Evolutionary conservation across 192 early-diverging fungal genomes (phyloP).

Genomic region (Umbelopsis sp.): DNA sequence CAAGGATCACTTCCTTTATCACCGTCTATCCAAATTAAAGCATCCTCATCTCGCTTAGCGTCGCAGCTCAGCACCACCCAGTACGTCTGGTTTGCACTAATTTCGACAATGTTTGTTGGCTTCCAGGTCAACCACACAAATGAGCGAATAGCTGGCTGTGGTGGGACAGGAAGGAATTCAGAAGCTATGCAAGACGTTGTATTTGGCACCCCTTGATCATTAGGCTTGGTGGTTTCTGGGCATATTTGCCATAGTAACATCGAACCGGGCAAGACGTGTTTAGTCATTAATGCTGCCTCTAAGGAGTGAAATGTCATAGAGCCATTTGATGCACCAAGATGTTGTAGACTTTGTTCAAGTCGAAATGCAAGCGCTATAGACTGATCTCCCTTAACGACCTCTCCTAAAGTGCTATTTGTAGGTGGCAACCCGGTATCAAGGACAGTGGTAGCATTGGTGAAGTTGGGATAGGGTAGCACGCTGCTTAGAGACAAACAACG

Average conservation of each 20-base stretch:
- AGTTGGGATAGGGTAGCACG: too few relatives aligned
- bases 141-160: neutral
- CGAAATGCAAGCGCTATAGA: slow-evolving; percentile 5
- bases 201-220: neutral
- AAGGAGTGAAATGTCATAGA: neutral
- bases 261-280: neutral
- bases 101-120: neutral
- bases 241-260: slow-evolving; percentile 9
- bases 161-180: neutral
- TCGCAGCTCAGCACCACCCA: slow-evolving; percentile 3
- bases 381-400: neutral
- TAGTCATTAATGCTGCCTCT: neutral
- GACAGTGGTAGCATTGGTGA: neutral
- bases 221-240: neutral
- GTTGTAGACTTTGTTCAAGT: neutral
- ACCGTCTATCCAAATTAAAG: slow-evolving; percentile 1
- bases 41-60: neutral
- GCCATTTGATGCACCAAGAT: neutral
- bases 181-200: neutral
- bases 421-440: neutral
- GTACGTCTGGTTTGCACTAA: neutral
- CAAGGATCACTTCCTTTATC: slow-evolving; percentile 10
- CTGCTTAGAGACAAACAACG: too few relatives aligned
- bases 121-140: slow-evolving; percentile 6
- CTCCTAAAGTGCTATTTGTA: slow-evolving; percentile 2